Conservation (phyloP, 345 rosid species). For the Citrus australasica region DNA sequence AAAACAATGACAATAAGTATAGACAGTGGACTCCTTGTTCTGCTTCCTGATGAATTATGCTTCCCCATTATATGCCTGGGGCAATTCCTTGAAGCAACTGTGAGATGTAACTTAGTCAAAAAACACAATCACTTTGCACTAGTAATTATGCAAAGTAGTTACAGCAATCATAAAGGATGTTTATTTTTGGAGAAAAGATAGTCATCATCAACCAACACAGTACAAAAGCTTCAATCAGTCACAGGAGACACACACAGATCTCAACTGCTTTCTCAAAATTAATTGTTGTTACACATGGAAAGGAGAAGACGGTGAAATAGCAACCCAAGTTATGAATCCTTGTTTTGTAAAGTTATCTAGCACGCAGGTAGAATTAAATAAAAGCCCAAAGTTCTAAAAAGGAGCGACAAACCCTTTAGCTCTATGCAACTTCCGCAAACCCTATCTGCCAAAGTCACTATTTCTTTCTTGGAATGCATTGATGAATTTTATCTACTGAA, state of each 20-base stretch:
- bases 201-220: not conserved
- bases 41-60: constrained; percentile 41
- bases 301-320: not conserved
- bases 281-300: not conserved
- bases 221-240: not conserved
- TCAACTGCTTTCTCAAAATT: not conserved
- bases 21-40: constrained; percentile 57
- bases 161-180: not conserved
- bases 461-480: not conserved
- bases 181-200: not conserved
- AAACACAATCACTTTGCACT: constrained; percentile 1
- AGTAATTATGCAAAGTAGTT: not conserved
- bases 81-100: constrained; percentile 22
- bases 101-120: not conserved
- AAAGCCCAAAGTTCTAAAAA: not conserved
- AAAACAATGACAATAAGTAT: constrained; percentile 69
- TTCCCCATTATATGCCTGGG: constrained; percentile 49
- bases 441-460: not conserved
- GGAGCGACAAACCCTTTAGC: not conserved
- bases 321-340: not conserved
- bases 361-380: not conserved
- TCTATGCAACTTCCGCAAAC: not conserved
- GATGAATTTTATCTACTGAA: not conserved
- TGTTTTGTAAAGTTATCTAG: not conserved
- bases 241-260: not conserved